phyloP scores from a whole-genome alignment of 306 rosid species.

The Cajanus cajan region DNA sequence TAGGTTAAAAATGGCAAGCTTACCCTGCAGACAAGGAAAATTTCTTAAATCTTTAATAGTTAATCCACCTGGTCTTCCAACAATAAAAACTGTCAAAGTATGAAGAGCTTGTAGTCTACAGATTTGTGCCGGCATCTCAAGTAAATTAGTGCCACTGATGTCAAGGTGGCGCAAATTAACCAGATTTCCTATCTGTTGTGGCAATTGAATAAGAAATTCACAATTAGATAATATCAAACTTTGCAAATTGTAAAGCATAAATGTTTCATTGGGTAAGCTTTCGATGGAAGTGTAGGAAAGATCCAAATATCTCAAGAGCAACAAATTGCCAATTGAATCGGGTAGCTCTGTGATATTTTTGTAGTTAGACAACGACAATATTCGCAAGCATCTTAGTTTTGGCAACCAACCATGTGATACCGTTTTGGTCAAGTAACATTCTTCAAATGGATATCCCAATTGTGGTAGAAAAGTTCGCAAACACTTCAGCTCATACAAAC shows the following conservation, averaged over 20 bases:
- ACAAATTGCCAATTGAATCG: background rate
- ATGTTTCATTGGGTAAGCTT: background rate
- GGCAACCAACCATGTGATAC: background rate
- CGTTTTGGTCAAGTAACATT: background rate
- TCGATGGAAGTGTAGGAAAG: background rate
- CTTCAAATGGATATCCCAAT: background rate
- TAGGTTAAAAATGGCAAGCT: background rate
- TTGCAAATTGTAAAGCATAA: slow-evolving; percentile 12
- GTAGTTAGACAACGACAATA: background rate
- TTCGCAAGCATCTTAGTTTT: background rate
- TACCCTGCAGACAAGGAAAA: background rate
- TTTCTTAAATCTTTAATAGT: background rate
- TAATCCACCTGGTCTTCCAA: background rate
- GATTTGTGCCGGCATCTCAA: background rate
- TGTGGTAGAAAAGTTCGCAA: background rate
- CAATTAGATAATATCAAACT: background rate
- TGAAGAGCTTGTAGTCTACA: background rate
- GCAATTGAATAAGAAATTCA: background rate
- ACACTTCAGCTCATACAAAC: background rate
- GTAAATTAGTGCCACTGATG: background rate
- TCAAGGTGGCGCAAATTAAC: background rate
- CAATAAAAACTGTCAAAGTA: background rate
- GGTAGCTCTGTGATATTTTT: background rate
- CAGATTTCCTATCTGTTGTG: background rate
- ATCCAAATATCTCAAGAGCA: slow-evolving; percentile 5